Evolutionary conservation across 257 asterid genomes (phyloP), one percentile per base, ranked within the genome.

Genomic region (Osmanthus fragrans): DNA sequence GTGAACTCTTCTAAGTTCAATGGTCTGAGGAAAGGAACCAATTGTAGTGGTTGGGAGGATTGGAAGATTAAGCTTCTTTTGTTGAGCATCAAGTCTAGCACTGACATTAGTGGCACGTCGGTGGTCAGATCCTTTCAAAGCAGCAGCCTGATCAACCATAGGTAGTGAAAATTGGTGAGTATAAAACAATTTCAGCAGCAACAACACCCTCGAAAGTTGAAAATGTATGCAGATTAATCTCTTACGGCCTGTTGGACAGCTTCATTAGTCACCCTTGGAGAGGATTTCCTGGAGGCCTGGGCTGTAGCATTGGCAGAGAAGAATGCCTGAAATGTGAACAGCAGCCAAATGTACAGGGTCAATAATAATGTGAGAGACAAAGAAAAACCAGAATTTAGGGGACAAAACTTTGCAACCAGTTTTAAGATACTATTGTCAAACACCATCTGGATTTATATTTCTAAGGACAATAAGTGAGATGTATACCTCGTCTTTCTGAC

Each of bases 231-330:
- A 25, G 30, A 65, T 32, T 40, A 39, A 76, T 60, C 77, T 84
- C 90, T 84, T 76, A 87, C 90, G 71, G 90, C 88, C 84, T 87
- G 84, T 40, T 87, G 90, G 37, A 87, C 90, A 76, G 88, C 86
- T 79, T 82, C 87, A 60, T 87, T 87, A 2, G 79, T 87, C 60
- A 87, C 90, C 74, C 88, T 76, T 37, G 90, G 90, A 58, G 90
- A 87, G 54, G 87, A 80, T 79, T 84, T 87, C 68, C 90, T 81
- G 49, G 90, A 87, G 78, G 90, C 88, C 79, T 80, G 90, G 70
- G 88, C 88, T 5, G 84, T 82, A 73, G 88, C 88, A 74, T 87
- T 87, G 23, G 82, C 84, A 37, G 90, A 84, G 79, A 87, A 87
- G 80, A 71, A 82, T 73, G 83, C 84, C 87, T 86, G 68, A 33